Conservation (phyloP, 169 alveolate genomes). For the Perkinsus olseni region DNA sequence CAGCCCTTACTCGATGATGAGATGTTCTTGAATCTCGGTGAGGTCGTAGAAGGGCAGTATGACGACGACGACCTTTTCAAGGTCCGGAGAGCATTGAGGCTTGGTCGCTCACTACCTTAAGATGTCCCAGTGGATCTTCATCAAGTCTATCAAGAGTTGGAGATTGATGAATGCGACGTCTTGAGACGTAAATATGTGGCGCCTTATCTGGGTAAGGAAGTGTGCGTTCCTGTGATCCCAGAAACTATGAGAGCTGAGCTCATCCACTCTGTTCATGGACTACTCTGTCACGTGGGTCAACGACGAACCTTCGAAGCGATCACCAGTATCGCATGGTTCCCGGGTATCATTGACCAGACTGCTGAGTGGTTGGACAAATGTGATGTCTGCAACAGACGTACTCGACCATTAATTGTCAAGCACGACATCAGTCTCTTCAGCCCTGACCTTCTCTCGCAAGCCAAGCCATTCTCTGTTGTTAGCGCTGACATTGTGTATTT, state of each 20-base stretch:
- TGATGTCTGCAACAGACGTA: neutral
- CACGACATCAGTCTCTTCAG: neutral
- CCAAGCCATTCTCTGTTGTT: neutral
- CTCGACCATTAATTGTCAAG: neutral
- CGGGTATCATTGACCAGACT: neutral
- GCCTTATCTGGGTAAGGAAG: neutral
- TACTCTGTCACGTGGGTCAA: neutral
- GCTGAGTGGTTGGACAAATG: neutral
- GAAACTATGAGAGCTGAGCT: neutral
- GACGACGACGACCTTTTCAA: neutral
- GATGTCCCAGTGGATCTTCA: neutral
- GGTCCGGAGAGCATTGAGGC: neutral
- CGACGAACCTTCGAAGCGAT: neutral
- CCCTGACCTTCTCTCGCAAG: neutral
- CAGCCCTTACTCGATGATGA: neutral
- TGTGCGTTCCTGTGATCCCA: neutral
- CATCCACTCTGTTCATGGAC: neutral
- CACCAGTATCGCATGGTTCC: neutral
- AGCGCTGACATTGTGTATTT: neutral
- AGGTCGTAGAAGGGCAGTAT: neutral
- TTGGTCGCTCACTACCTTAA: neutral
- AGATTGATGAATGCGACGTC: neutral
- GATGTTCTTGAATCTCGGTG: neutral
- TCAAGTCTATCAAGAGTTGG: neutral
- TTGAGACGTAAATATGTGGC: neutral